phyloP scores from a whole-genome alignment of 2,329 filamentous ascomycete species.

The Blastomyces parvus region DNA sequence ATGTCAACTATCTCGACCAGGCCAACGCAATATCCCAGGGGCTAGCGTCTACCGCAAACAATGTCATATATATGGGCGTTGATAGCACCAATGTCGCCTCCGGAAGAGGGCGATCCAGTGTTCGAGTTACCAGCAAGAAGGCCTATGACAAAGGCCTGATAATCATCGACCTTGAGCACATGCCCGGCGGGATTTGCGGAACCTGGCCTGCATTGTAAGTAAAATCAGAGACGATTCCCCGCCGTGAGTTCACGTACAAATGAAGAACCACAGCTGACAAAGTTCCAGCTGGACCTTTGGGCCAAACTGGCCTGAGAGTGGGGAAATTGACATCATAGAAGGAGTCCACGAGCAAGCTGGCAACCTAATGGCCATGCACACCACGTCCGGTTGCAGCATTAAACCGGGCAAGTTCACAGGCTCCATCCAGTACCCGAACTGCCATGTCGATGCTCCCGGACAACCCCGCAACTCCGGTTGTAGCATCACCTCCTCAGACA shows the following conservation, averaged over 20 bases:
- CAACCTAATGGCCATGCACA: slow-evolving; percentile 55
- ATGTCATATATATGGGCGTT: slow-evolving; percentile 24
- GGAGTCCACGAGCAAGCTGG: slow-evolving; percentile 51
- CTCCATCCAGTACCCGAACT: background rate
- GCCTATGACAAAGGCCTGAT: slow-evolving; percentile 28
- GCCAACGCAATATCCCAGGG: slow-evolving; percentile 16
- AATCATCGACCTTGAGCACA: slow-evolving; percentile 29
- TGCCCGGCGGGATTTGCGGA: slow-evolving; percentile 28
- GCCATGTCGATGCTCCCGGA: background rate
- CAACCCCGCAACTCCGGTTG: background rate
- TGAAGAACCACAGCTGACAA: slow-evolving; percentile 1
- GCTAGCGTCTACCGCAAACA: slow-evolving; percentile 16
- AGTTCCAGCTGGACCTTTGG: slow-evolving; percentile 39
- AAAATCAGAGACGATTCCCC: background rate
- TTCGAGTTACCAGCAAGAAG: slow-evolving; percentile 21
- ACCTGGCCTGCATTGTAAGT: slow-evolving; percentile 30
- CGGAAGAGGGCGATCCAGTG: slow-evolving; percentile 22
- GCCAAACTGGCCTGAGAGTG: slow-evolving; percentile 51
- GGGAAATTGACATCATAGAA: slow-evolving; percentile 65
- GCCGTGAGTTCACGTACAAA: background rate
- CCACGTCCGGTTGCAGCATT: slow-evolving; percentile 26
- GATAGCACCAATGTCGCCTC: slow-evolving; percentile 20
- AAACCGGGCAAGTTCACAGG: slow-evolving; percentile 16
- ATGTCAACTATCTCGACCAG: slow-evolving; percentile 44
- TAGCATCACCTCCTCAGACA: slow-evolving; percentile 35